Percentiles rank a stretch among this genome's conserved stretches.
phyloP scores from a whole-genome alignment of 192 early-diverging fungal species.

The Fimicolochytrium jonesii region DNA sequence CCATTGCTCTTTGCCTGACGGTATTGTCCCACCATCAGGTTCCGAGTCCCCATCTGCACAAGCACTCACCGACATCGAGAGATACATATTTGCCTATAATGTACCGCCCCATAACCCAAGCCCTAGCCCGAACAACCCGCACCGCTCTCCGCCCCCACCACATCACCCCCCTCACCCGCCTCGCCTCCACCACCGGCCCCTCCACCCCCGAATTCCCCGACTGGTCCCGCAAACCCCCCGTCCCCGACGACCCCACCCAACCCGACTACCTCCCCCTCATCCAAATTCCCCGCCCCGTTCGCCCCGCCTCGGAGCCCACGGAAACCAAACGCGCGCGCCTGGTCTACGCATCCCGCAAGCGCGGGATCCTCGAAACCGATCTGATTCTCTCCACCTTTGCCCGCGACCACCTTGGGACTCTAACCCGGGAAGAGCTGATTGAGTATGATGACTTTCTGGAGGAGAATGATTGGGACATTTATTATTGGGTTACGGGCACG shows the following conservation, averaged over 20 bases:
- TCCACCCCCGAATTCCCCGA: constrained; percentile 14
- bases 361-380: constrained; percentile 93
- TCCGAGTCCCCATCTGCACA: too few species aligned
- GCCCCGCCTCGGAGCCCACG: constrained; percentile 60
- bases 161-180: too few species aligned
- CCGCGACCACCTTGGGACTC: constrained; percentile 48
- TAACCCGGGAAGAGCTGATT: constrained; percentile 56
- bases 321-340: constrained; percentile 76
- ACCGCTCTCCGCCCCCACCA: too few species aligned
- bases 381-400: constrained; percentile 88
- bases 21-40: too few species aligned
- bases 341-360: constrained; percentile 81
- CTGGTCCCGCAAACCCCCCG: constrained; percentile 29
- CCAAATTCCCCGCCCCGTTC: constrained; percentile 47
- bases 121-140: too few species aligned
- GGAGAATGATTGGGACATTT: constrained; percentile 96
- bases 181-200: neutral
- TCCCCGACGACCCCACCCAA: constrained; percentile 10
- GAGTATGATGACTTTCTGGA: constrained; percentile 78
- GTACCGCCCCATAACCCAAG: too few species aligned
- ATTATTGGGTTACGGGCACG: constrained; percentile 75
- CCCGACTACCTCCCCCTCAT: constrained; percentile 26
- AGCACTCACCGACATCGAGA: too few species aligned
- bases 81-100: too few species aligned
- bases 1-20: too few species aligned